Evolutionary conservation across 805 yeast genomes (phyloP).

Genomic region (Ogataea allantospora): DNA sequence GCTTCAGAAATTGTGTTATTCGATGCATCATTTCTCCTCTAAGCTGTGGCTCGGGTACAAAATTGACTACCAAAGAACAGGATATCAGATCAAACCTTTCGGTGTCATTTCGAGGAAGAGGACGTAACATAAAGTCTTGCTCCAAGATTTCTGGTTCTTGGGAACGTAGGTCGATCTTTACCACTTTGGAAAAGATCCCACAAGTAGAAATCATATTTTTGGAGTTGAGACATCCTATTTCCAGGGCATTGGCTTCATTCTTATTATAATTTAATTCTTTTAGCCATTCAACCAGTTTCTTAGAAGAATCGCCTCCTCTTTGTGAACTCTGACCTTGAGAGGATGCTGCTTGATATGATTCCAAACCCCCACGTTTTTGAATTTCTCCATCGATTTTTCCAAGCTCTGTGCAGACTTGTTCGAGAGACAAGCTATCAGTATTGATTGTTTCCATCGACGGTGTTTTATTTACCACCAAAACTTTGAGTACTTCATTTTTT

Average conservation of each 20-base stretch:
- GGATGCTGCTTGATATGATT: conserved; percentile 81
- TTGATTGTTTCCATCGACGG: conserved; percentile 17
- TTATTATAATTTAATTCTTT: conserved; percentile 30
- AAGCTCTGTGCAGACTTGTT: conserved; percentile 32
- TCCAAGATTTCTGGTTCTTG: conserved; percentile 68
- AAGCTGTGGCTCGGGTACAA: conserved; percentile 67
- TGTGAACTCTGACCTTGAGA: conserved; percentile 72
- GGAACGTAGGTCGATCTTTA: conserved; percentile 76
- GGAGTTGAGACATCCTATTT: conserved; percentile 79
- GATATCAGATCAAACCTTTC: conserved; percentile 67
- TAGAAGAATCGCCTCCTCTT: conserved; percentile 93
- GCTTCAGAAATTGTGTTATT: conserved; percentile 54
- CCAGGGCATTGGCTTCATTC: conserved; percentile 50
- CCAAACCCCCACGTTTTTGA: conserved; percentile 67
- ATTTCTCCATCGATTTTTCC: conserved; percentile 64
- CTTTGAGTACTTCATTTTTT: conserved; percentile 10
- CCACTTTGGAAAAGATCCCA: conserved; percentile 48
- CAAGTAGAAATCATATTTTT: conserved; percentile 65
- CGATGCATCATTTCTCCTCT: conserved; percentile 78
- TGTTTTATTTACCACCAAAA: conserved; percentile 27
- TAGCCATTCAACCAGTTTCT: conserved; percentile 73
- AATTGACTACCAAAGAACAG: conserved; percentile 84
- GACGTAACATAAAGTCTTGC: conserved; percentile 84
- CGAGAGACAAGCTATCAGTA: conserved; percentile 10
- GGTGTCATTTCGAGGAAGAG: conserved; percentile 45